A percentile compares a stretch with the other conserved stretches of the same genome.
Conservation (phyloP, 1,139 yeast genomes). For the Kodamaea derodonti region DNA sequence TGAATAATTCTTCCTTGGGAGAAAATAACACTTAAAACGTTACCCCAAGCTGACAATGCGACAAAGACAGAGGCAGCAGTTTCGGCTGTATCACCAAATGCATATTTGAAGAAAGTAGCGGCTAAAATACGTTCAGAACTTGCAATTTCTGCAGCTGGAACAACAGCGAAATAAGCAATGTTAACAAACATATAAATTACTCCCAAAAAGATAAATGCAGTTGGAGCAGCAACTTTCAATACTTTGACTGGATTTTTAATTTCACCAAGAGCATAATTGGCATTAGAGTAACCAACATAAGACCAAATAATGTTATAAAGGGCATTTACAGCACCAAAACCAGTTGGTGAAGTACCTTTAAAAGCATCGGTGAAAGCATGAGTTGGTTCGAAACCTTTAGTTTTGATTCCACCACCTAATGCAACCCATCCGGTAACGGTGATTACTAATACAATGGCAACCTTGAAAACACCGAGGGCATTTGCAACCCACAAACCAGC, state of each 20-base stretch:
- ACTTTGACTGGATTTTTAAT: conserved; percentile 51
- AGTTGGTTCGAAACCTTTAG: conserved; percentile 45
- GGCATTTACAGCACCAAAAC: conserved; percentile 74
- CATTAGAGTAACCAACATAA: conserved; percentile 70
- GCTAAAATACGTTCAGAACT: conserved; percentile 44
- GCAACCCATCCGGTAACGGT: conserved; percentile 81
- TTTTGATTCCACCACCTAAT: conserved; percentile 62
- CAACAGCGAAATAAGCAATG: conserved; percentile 56
- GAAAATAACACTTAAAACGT: conserved; percentile 46
- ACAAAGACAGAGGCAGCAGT: conserved; percentile 48
- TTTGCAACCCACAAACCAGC: conserved; percentile 69
- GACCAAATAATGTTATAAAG: conserved; percentile 81
- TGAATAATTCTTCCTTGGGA: conserved; percentile 50
- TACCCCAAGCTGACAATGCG: conserved; percentile 48
- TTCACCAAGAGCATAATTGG: conserved; percentile 80
- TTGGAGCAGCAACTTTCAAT: conserved; percentile 43
- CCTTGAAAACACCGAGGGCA: conserved; percentile 65
- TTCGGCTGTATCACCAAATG: conserved; percentile 44
- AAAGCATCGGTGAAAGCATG: conserved; percentile 64
- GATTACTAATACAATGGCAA: conserved; percentile 63
- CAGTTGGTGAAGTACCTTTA: conserved; percentile 56
- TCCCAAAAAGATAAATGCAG: conserved; percentile 56
- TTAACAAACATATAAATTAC: conserved; percentile 65
- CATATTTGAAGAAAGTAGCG: conserved; percentile 43
- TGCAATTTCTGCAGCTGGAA: conserved; percentile 43